A percentile compares a stretch with the other conserved stretches of the same genome.
Conservation (phyloP, 2,329 filamentous ascomycete genomes). For the Sclerotinia glacialis region DNA sequence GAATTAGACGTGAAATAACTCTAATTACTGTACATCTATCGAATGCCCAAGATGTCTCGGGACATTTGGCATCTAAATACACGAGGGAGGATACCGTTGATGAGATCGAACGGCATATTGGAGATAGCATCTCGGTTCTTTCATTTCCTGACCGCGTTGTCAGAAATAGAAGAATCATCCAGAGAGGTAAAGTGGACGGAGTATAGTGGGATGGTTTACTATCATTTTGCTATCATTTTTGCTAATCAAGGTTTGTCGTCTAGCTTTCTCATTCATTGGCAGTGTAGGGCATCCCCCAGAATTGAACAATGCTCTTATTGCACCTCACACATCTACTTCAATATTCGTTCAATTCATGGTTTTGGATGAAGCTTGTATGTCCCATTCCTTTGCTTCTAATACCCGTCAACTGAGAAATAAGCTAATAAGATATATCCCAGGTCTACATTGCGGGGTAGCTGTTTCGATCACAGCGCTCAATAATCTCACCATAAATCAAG, state of each 20-base stretch:
- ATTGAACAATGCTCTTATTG: neutral
- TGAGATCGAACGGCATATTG: neutral
- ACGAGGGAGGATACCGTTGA: neutral
- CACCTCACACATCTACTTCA: neutral
- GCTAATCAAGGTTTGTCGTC: neutral
- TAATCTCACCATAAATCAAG: slow-evolving; percentile 13
- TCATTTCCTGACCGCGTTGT: neutral
- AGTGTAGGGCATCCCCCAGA: neutral
- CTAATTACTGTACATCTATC: neutral
- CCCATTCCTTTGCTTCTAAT: neutral
- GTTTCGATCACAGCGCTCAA: slow-evolving; percentile 28
- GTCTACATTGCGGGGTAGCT: slow-evolving; percentile 38
- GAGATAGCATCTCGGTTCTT: neutral
- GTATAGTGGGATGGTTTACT: neutral
- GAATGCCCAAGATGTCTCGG: neutral
- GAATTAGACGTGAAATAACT: neutral
- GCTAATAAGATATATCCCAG: slow-evolving; percentile 22
- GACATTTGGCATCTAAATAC: neutral
- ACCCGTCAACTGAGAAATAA: neutral
- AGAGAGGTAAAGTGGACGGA: neutral
- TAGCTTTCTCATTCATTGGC: neutral
- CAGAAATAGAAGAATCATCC: neutral
- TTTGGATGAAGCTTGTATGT: neutral
- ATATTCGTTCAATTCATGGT: slow-evolving; percentile 1
- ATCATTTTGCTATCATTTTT: too few species aligned